phyloP scores from a whole-genome alignment of 2,329 filamentous ascomycete species.

The Xylaria sp. region DNA sequence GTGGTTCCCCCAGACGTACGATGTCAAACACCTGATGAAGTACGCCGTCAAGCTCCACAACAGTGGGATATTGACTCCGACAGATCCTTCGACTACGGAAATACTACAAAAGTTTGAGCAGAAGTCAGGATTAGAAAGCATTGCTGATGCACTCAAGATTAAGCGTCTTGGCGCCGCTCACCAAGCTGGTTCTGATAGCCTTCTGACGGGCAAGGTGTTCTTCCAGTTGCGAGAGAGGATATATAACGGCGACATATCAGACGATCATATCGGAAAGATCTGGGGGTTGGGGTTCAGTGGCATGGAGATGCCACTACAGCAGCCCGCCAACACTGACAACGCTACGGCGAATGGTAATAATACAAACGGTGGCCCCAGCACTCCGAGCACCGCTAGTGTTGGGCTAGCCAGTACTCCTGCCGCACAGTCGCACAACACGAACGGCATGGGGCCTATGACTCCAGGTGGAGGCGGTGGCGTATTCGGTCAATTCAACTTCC shows the following conservation, averaged over 20 bases:
- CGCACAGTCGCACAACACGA: slow-evolving; percentile 60
- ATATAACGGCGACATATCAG: slow-evolving; percentile 80
- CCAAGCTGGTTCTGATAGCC: slow-evolving; percentile 90
- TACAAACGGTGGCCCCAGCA: slow-evolving; percentile 56
- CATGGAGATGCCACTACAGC: slow-evolving; percentile 47
- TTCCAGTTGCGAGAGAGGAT: slow-evolving; percentile 91
- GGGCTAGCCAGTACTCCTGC: slow-evolving; percentile 56
- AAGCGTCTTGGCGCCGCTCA: slow-evolving; percentile 87
- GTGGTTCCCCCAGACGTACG: slow-evolving; percentile 92
- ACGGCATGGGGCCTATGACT: slow-evolving; percentile 72
- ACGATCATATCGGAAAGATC: slow-evolving; percentile 86
- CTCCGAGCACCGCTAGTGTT: slow-evolving; percentile 70
- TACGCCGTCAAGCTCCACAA: slow-evolving; percentile 76
- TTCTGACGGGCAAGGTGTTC: slow-evolving; percentile 92
- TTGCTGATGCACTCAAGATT: slow-evolving; percentile 90
- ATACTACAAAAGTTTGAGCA: slow-evolving; percentile 85
- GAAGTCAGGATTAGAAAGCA: slow-evolving; percentile 90
- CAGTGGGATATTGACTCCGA: slow-evolving; percentile 65
- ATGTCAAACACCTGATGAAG: slow-evolving; percentile 98
- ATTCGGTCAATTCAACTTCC: slow-evolving; percentile 74
- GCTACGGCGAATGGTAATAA: slow-evolving; percentile 48
- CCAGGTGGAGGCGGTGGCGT: slow-evolving; percentile 76
- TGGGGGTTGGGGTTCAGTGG: slow-evolving; percentile 86
- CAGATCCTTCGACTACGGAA: slow-evolving; percentile 69
- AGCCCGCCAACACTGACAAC: slow-evolving; percentile 38